Base-by-base conservation (phyloP, 192 early-diverging fungal species). In the Fimicolochytrium jonesii region DNA sequence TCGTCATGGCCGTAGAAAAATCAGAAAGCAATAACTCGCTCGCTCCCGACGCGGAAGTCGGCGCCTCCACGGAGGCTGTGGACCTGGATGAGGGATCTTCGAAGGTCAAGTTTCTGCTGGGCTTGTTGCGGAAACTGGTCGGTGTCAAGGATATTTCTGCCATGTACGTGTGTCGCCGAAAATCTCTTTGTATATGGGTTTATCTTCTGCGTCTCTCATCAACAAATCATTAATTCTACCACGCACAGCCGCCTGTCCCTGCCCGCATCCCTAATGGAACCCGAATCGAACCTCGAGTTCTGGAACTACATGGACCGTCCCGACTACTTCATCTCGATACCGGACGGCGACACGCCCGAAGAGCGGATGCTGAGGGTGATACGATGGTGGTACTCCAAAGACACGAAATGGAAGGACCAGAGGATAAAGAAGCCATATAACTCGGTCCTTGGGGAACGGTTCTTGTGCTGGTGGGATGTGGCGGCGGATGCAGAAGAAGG, bases 341-440 rank as follows among this genome's bases (percentile, higher is more conserved):
- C 78, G 1, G 86, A 86, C 52, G 69, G 84, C 0, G 80, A 78
- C 49, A 80, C 82, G 33, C 78, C 80, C 15, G 64, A 81, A 4
- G 86, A 88, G 67, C 79, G 87, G 39, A 87, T 88, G 85, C 55
- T 90, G 31, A 79, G 81, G 11, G 77, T 84, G 35, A 70, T 87
- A 37, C 76, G 84, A 34, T 90, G 87, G 86, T 88, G 84, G 80
- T 83, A 75, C 60, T 79, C 84, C 22, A 88, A 86, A 64, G 82
- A 87, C 50, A 78, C 85, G 15, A 88, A 87, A 60, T 75, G 68
- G 68, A 67, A 59, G 29, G 50, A 32, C 56, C 22, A 59, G 59
- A 87, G 86, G 90, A 86, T 97, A 15, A 89, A 91, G 60, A 98
- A 98, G 66, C 92, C 95, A 4, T 98, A 93, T 73, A 95, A 95